Evolutionary conservation across 1,284 basidiomycete genomes (phyloP).

Genomic region (Ustilago vetiveriae): DNA sequence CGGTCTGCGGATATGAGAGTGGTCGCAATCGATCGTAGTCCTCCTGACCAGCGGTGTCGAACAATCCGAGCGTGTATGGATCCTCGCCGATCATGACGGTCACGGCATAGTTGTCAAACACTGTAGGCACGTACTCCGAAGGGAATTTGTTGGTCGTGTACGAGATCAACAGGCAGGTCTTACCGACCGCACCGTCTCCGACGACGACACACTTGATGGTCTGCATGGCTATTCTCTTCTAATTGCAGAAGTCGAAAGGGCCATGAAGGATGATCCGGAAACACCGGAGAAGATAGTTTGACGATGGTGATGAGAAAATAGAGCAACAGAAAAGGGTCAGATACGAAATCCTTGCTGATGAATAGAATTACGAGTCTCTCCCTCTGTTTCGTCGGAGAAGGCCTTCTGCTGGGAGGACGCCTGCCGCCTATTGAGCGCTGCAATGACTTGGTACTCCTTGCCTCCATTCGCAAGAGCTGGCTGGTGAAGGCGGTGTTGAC

Average conservation of each 20-base stretch:
- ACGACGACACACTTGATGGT: slow-evolving; percentile 86
- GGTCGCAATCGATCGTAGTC: slow-evolving; percentile 99
- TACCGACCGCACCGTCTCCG: slow-evolving; percentile 99
- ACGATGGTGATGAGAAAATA: too few relatives aligned
- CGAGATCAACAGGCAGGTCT: slow-evolving; percentile 99
- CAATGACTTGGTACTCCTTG: too few relatives aligned
- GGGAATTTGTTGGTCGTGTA: slow-evolving; percentile 90
- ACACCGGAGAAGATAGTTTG: too few relatives aligned
- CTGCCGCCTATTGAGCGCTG: too few relatives aligned
- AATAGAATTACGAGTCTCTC: too few relatives aligned
- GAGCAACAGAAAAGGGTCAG: too few relatives aligned
- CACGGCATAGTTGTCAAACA: slow-evolving; percentile 97
- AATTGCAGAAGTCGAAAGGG: background rate
- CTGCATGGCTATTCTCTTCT: slow-evolving; percentile 56
- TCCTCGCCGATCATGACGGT: slow-evolving; percentile 99
- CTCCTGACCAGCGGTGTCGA: slow-evolving; percentile 99
- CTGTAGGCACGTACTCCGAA: slow-evolving; percentile 90
- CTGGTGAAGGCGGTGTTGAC: too few relatives aligned
- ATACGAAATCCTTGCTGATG: too few relatives aligned
- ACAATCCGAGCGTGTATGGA: slow-evolving; percentile 96
- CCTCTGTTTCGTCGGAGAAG: too few relatives aligned
- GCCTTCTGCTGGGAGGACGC: too few relatives aligned
- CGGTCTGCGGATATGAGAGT: slow-evolving; percentile 98
- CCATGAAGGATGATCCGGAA: too few relatives aligned
- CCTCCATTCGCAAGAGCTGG: too few relatives aligned